phyloP scores from a whole-genome alignment of 495 filamentous ascomycete species.

The Elasticomyces elasticus region DNA sequence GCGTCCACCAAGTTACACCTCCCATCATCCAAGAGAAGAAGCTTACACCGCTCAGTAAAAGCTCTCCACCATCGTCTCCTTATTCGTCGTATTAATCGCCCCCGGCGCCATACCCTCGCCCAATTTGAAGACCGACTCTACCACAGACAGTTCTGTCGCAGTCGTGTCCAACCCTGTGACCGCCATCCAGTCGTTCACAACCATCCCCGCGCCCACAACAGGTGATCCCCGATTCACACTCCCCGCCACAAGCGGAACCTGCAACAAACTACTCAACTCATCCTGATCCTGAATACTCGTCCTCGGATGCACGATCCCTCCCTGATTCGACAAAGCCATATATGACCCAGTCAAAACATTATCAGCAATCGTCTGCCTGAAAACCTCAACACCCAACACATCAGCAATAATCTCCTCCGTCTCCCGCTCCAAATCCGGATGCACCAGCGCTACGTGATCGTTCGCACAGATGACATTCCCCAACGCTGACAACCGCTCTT shows the following conservation, averaged over 20 bases:
- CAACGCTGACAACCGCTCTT: constrained; percentile 89
- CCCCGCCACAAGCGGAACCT: constrained; percentile 91
- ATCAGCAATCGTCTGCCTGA: constrained; percentile 92
- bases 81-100: constrained; percentile 67
- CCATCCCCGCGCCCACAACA: constrained; percentile 96
- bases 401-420: constrained; percentile 62
- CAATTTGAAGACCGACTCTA: constrained; percentile 88
- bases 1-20: not conserved
- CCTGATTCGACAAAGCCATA: constrained; percentile 92
- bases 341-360: constrained; percentile 93
- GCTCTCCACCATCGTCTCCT: constrained; percentile 96
- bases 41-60: constrained; percentile 56
- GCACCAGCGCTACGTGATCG: constrained; percentile 91
- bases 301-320: constrained; percentile 94
- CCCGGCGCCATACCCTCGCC: constrained; percentile 75
- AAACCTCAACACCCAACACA: constrained; percentile 93
- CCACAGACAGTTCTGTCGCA: constrained; percentile 87
- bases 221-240: constrained; percentile 83
- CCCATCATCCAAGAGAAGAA: not conserved
- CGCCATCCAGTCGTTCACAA: constrained; percentile 98
- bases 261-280: constrained; percentile 84
- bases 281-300: constrained; percentile 95
- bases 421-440: constrained; percentile 94
- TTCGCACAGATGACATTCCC: constrained; percentile 96
- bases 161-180: constrained; percentile 93